These are phyloP conservation scores for Hypoxylon lenormandii DNA, from an alignment of 495 filamentous ascomycete species.

Conservation along the genomic window DNA sequence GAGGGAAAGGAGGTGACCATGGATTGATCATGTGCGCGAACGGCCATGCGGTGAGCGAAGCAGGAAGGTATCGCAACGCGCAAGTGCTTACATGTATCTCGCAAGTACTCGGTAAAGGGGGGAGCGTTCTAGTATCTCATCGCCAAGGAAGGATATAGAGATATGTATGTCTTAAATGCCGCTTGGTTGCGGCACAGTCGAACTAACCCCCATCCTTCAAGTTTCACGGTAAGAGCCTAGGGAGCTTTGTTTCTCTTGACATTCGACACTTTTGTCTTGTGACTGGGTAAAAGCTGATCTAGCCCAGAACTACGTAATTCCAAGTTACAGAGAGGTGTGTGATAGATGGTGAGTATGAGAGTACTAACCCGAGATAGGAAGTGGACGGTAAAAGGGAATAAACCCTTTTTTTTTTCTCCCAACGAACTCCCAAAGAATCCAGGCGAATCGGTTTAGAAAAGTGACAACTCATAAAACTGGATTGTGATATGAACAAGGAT, in stretches of 20 bases:
- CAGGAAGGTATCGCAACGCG: conserved; percentile 31
- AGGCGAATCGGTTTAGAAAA: conserved; percentile 32
- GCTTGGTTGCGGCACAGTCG: conserved; percentile 8
- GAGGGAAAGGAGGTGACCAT: conserved; percentile 38
- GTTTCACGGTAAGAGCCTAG: not conserved
- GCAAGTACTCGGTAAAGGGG: conserved; percentile 19
- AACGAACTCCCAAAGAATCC: not conserved
- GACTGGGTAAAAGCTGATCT: not conserved
- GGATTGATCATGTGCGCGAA: conserved; percentile 43
- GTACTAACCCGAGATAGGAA: conserved; percentile 13
- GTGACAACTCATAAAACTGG: conserved; percentile 40
- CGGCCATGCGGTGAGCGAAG: conserved; percentile 45
- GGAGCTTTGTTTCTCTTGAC: not conserved
- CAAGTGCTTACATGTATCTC: conserved; percentile 46
- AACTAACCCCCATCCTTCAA: not conserved
- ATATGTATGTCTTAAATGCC: not conserved
- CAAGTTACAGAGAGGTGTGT: no score
- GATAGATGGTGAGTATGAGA: not conserved
- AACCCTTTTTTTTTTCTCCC: not conserved
- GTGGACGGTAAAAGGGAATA: conserved; percentile 7
- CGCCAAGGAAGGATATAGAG: conserved; percentile 16
- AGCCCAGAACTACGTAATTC: not conserved
- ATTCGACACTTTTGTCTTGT: not conserved
- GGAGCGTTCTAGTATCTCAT: conserved; percentile 8
- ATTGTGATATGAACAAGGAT: conserved; percentile 42